Evolutionary conservation across 1,139 yeast species (phyloP), one percentile per base, ranked within the genome.

Genomic region (Suhomyces atakaporum): DNA sequence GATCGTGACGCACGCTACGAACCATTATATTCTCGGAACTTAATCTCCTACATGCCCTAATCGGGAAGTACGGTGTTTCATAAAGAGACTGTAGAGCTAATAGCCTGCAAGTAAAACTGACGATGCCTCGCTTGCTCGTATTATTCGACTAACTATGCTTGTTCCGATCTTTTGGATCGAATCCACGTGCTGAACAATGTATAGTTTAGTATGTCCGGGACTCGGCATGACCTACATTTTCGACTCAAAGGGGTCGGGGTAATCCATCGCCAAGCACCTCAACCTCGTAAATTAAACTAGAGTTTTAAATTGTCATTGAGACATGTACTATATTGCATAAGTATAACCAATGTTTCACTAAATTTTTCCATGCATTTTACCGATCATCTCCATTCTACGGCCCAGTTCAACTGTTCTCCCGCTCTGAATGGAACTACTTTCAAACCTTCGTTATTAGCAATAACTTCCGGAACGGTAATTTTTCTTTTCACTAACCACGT

Each of bases 341-440:
- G n/a, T n/a, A n/a, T n/a, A n/a, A n/a, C n/a, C n/a, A n/a, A n/a
- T 9, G 21, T 9, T 22, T 10, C 10, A 5, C 24, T 25, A 25
- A 9, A 25, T 4, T 12, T 12, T 15, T 25, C 14, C 20, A 14
- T 29, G 14, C 25, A 11, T 10, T 5, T 22, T 22, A 5, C n/a
- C n/a, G 25, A 5, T 24, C 34, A 53, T 49, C 73, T 65, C 97
- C 97, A 90, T 59, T 83, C 84, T 9, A 79, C 76, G n/a, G 77
- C 60, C 89, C 95, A 92, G 24, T 71, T 56, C 33, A 92, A 69
- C 39, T 68, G 74, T 38, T 84, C 81, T 14, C 96, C 96, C 9
- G 96, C 90, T 52, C 73, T 75, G 69, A 92, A 92, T n/a, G 97
- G 97, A 15, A 88, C 92, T 28, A 92, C 89, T 7, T 70, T 67